Percentiles rank a stretch among this genome's conserved stretches.
phyloP scores from a whole-genome alignment of 2,329 filamentous ascomycete species.

The Aspergillus udagawae region DNA sequence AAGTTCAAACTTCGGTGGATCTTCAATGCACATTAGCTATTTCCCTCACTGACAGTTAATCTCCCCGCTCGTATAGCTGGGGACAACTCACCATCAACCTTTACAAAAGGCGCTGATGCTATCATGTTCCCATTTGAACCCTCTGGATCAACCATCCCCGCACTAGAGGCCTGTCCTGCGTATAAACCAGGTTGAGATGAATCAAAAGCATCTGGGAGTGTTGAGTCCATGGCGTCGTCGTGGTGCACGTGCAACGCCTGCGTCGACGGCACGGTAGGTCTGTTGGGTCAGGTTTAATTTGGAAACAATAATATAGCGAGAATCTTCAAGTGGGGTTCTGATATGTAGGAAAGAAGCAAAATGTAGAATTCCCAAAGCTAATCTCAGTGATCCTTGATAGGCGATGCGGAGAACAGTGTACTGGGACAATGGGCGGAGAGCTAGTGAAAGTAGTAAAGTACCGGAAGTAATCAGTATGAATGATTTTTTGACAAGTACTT shows the following conservation, averaged over 20 bases:
- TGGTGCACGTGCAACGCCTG: neutral
- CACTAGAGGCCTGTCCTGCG: conserved; percentile 4
- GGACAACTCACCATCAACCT: conserved; percentile 27
- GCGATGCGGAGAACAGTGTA: neutral
- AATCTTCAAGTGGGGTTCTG: neutral
- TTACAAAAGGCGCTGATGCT: conserved; percentile 15
- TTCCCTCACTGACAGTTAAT: conserved; percentile 1
- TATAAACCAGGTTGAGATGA: conserved; percentile 14
- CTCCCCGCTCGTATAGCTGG: conserved; percentile 2
- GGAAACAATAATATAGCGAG: neutral
- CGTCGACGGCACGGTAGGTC: neutral
- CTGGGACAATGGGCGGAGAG: neutral
- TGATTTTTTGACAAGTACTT: neutral
- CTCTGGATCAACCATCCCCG: conserved; percentile 7
- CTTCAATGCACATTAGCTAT: conserved; percentile 40
- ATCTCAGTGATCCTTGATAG: neutral
- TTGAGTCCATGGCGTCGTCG: conserved; percentile 23
- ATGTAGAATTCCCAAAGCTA: neutral
- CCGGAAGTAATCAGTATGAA: neutral
- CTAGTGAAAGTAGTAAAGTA: neutral
- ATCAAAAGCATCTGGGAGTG: conserved; percentile 23
- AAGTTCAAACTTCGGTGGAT: conserved; percentile 82
- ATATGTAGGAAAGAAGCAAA: neutral
- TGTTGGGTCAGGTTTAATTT: neutral
- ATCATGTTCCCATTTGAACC: neutral